Conservation (phyloP, 1,284 basidiomycete genomes). For the Psilocybe mexicana region DNA sequence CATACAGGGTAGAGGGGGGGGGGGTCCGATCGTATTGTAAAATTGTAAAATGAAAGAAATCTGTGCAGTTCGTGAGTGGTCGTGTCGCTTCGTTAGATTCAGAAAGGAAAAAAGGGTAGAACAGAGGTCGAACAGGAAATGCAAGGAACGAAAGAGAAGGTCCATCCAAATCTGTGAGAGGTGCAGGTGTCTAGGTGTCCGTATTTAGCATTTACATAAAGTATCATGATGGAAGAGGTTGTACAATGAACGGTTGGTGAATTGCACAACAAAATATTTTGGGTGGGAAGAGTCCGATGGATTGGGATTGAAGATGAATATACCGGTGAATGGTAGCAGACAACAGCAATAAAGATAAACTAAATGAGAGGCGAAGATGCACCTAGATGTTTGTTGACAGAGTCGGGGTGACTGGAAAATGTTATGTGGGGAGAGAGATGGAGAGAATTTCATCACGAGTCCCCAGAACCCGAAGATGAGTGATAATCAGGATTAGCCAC, state of each 20-base stretch:
- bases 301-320: not conserved
- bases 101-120: not conserved
- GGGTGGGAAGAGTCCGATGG: no score
- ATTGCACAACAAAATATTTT: no score
- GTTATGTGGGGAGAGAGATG: not conserved
- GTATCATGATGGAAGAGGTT: no score
- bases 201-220: no score
- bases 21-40: not conserved
- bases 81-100: slow-evolving; percentile 4
- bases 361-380: not conserved
- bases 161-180: no score
- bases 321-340: not conserved
- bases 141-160: not conserved
- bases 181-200: no score
- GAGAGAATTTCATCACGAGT: slow-evolving; percentile 22
- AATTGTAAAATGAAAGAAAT: not conserved
- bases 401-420: not conserved
- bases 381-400: not conserved
- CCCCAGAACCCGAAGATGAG: slow-evolving; percentile 25
- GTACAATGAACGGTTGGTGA: no score
- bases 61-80: slow-evolving; percentile 3
- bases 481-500: slow-evolving; percentile 60
- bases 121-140: not conserved
- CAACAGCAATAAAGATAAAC: not conserved
- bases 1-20: not conserved